Evolutionary conservation across 352 stramenopile genomes (phyloP), one percentile per base, ranked within the genome.

Genomic region (Pythium phragmiticola): DNA sequence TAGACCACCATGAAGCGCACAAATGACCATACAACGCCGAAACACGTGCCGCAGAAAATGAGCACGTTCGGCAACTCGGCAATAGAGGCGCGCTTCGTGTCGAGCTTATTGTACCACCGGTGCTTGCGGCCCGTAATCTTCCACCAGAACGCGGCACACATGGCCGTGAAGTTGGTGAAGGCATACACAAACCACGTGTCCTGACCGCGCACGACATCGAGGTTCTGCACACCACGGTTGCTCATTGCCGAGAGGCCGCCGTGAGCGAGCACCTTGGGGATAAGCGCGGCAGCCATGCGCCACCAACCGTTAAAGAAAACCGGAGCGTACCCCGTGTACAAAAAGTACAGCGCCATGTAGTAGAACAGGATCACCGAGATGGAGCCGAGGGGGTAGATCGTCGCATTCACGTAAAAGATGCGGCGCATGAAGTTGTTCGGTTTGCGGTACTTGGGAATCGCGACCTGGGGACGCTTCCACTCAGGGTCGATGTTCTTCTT

Each of bases 331-430:
- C 85, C 85, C 19, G 81, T 91, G 80, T 89, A 94, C 57, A 94
- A 63, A 69, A 94, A 94, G 80, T 92, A 94, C 23, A 91, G 66
- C 52, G 85, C 88, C 58, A 92, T 80, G 78, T 92, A 94, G 80
- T 90, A 94, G 68, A 94, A 72, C 49, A 92, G 63, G 34, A 94
- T 84, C 12, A 85, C 78, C 33, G 82, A 69, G 53, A 94, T 78
- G 54, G 85, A 91, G 58, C 82, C 79, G 50, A 94, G 70, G 33
- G 85, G 85, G 69, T 90, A 92, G 60, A 94, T 71, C 19, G 81
- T 92, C 69, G 73, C 75, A 77, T 94, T 94, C 41, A 92, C 66
- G 74, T 92, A 94, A 68, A 94, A 92, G 37, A 94, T 78, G 56
- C 77, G 78, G 28, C 85, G 85, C 83, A 94, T 92, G 60, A 90